Evolutionary conservation across 208 protist species (phyloP).

Genomic region (Leishmania lainsoni): DNA sequence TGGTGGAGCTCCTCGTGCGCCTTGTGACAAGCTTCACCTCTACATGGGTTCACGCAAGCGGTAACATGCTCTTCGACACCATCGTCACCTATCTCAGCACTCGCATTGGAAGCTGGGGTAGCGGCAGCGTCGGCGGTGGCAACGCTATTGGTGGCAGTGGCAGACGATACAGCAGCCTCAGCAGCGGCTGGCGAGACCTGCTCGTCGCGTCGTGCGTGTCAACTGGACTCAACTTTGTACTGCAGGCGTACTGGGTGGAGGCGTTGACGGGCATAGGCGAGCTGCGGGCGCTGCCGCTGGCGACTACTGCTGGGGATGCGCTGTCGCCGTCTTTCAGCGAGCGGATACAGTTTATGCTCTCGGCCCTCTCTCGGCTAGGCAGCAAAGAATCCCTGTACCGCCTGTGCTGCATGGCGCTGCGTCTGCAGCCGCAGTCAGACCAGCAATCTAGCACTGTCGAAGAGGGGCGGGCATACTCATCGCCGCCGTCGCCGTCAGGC

Average conservation of each 20-base stretch:
- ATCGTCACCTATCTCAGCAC: conserved; percentile 31
- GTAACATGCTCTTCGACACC: conserved; percentile 35
- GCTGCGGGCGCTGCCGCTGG: conserved; percentile 15
- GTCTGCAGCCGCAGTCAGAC: conserved; percentile 10
- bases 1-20: conserved; percentile 19
- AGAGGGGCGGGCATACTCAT: neutral
- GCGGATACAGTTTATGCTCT: conserved; percentile 16
- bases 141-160: neutral
- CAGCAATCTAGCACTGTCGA: neutral
- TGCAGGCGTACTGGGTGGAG: conserved; percentile 30
- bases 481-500: neutral
- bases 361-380: conserved; percentile 18
- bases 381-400: conserved; percentile 24
- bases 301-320: neutral
- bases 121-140: neutral
- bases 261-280: conserved; percentile 25
- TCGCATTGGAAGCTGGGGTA: conserved; percentile 20
- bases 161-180: neutral
- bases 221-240: conserved; percentile 20
- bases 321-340: conserved; percentile 1
- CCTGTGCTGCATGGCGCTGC: conserved; percentile 18
- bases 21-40: conserved; percentile 32
- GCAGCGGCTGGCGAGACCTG: conserved; percentile 28
- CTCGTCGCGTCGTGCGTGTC: conserved; percentile 31
- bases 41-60: conserved; percentile 32